A percentile compares a stretch with the other conserved stretches of the same genome.
These are phyloP conservation scores for Leccinum fibrillosum DNA, from an alignment of 768 basidiomycete genomes.

Conservation along the genomic window DNA sequence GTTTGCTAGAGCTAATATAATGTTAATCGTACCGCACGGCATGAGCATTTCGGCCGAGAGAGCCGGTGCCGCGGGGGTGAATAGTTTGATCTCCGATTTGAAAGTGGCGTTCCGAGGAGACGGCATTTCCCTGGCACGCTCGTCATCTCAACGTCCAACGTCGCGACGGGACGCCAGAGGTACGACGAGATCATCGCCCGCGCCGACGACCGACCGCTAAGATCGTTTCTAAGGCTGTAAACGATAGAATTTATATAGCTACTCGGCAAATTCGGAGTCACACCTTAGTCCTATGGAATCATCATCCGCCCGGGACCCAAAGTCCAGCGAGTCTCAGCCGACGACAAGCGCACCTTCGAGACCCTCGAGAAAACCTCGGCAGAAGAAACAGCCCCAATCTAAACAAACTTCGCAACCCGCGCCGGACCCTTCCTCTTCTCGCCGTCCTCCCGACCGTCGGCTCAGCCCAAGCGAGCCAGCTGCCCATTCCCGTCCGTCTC, in stretches of 20 bases:
- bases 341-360: constrained; percentile 34
- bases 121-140: constrained; percentile 29
- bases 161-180: constrained; percentile 14
- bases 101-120: constrained; percentile 17
- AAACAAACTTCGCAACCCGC: constrained; percentile 17
- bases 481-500: constrained; percentile 17
- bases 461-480: constrained; percentile 20
- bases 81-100: constrained; percentile 23
- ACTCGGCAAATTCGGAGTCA: constrained; percentile 34
- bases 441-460: constrained; percentile 28
- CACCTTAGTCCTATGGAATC: constrained; percentile 40
- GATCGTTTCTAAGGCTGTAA: background rate
- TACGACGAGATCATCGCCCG: constrained; percentile 12
- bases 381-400: constrained; percentile 43
- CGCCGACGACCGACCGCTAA: constrained; percentile 13
- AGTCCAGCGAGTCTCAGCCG: constrained; percentile 41
- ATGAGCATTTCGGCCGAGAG: background rate
- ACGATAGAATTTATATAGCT: constrained; percentile 15
- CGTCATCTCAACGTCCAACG: constrained; percentile 12
- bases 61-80: constrained; percentile 17
- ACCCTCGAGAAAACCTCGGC: constrained; percentile 51
- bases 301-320: constrained; percentile 47
- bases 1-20: background rate
- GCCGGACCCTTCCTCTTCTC: constrained; percentile 21
- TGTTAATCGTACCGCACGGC: background rate